Conservation (phyloP, 2,329 filamentous ascomycete genomes). For the Colletotrichum sp. region DNA sequence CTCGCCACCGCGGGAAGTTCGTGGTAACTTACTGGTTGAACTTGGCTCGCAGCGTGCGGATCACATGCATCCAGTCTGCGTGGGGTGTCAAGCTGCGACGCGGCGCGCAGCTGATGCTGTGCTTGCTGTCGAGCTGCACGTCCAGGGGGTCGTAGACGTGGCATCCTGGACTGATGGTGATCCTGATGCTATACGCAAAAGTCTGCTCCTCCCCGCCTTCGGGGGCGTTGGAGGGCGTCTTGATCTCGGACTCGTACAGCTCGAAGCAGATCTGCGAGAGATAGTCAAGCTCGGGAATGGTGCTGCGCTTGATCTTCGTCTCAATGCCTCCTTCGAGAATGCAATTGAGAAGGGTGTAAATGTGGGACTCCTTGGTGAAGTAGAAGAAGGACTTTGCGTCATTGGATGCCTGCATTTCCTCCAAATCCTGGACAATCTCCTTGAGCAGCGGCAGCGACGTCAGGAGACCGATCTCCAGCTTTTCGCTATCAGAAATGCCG, state of each 20-base stretch:
- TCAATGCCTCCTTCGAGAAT: slow-evolving; percentile 96
- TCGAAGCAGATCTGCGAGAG: slow-evolving; percentile 98
- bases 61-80: slow-evolving; percentile 94
- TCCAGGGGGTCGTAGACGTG: slow-evolving; percentile 97
- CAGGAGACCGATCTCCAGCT: slow-evolving; percentile 96
- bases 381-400: slow-evolving; percentile 98
- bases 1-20: not conserved
- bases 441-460: slow-evolving; percentile 93
- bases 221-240: slow-evolving; percentile 46
- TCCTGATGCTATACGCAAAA: slow-evolving; percentile 95
- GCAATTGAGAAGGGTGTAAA: slow-evolving; percentile 97
- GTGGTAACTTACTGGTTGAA: slow-evolving; percentile 81
- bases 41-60: slow-evolving; percentile 91
- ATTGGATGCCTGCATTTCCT: slow-evolving; percentile 94
- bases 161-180: slow-evolving; percentile 93
- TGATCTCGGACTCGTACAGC: slow-evolving; percentile 92
- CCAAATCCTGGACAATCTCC: slow-evolving; percentile 95
- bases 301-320: slow-evolving; percentile 94
- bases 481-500: slow-evolving; percentile 92
- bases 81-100: slow-evolving; percentile 88
- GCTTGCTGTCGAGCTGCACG: slow-evolving; percentile 93
- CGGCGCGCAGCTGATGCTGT: slow-evolving; percentile 95
- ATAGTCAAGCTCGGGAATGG: slow-evolving; percentile 97
- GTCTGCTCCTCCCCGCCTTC: slow-evolving; percentile 66
- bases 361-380: slow-evolving; percentile 99